Conservation (phyloP, 2,329 filamentous ascomycete species). For the Penicillium expansum region DNA sequence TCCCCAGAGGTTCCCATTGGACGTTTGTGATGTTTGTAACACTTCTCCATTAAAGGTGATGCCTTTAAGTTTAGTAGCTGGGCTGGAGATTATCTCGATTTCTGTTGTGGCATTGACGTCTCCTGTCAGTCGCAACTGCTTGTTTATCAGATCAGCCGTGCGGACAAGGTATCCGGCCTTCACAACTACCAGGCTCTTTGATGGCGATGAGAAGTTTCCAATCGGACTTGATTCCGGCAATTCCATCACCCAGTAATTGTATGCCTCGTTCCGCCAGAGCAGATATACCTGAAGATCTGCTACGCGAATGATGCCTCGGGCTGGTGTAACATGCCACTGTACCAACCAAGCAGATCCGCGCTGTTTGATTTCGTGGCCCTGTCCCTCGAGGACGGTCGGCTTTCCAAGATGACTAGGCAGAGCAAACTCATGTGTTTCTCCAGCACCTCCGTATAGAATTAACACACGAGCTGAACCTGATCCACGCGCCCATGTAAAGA, state of each 20-base stretch:
- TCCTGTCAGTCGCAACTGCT: slow-evolving; percentile 4
- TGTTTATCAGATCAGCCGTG: slow-evolving; percentile 1
- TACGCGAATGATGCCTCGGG: slow-evolving; percentile 20
- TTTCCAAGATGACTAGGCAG: slow-evolving; percentile 16
- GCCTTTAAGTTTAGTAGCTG: neutral
- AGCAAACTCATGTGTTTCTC: slow-evolving; percentile 30
- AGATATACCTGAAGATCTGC: slow-evolving; percentile 26
- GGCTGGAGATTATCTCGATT: slow-evolving; percentile 17
- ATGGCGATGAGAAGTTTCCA: slow-evolving; percentile 22
- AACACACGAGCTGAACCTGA: slow-evolving; percentile 19
- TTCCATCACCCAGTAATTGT: slow-evolving; percentile 33
- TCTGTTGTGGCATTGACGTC: slow-evolving; percentile 19
- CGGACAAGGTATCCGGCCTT: slow-evolving; percentile 32
- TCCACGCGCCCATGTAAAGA: slow-evolving; percentile 29
- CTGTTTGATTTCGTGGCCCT: neutral
- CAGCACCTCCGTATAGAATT: slow-evolving; percentile 29
- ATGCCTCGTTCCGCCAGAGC: slow-evolving; percentile 31
- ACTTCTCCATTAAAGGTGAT: slow-evolving; percentile 13
- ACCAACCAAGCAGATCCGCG: slow-evolving; percentile 8
- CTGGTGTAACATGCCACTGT: slow-evolving; percentile 13
- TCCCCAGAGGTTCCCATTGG: slow-evolving; percentile 2
- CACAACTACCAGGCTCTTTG: slow-evolving; percentile 24
- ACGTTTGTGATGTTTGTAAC: neutral
- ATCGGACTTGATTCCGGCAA: slow-evolving; percentile 20
- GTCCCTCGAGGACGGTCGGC: slow-evolving; percentile 11